Base-by-base conservation (phyloP, 2,329 filamentous ascomycete species). In the Ophiocordyceps camponoti-leonardi region DNA sequence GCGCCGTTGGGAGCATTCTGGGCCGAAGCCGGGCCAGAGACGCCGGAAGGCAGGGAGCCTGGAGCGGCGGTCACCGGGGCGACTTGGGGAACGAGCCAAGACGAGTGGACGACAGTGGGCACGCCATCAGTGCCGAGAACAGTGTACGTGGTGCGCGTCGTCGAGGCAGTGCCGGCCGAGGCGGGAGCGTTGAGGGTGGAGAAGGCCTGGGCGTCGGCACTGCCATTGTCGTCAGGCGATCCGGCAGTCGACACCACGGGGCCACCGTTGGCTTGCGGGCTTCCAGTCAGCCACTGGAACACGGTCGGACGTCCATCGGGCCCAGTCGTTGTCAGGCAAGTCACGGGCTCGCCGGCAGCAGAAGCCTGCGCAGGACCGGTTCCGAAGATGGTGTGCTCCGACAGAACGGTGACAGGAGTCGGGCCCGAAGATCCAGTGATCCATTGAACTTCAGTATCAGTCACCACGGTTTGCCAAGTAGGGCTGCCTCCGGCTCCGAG, bases 31-130 rank as follows among this genome's bases (percentile, higher is more conserved):
- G 47, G 40, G 33, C n/a, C 45, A 28, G 45, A 31, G 13, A 33
- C 41, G 16, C 12, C 19, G 1, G 47, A 46, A 18, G 47, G 43
- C 5, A 46, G 39, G 3, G 43, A 31, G 23, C 26, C 41, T n/a
- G 47, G 19, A 16, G 33, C 33, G 20, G 14, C 45, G 19, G 47
- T 48, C 18, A 46, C 6, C 2, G 44, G 42, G 14, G 16, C 44
- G 12, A 28, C 28, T 10, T 28, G 40, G 3, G 53, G 46, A n/a
- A 54, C 44, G 4, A 53, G 47, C 47, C 52, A 58, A 12, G 53
- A 58, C 1, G 54, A 55, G 37, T 57, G 52, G 42, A 58, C 48
- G 14, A 58, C 47, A 5, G 57, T 57, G 12, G 58, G 53, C 14
- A 53, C 50, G 6, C 58, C 58, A 43, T 57, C 53, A n/a, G 52